Conservation (phyloP, 2,329 filamentous ascomycete species). For the Ophiostoma sp. region DNA sequence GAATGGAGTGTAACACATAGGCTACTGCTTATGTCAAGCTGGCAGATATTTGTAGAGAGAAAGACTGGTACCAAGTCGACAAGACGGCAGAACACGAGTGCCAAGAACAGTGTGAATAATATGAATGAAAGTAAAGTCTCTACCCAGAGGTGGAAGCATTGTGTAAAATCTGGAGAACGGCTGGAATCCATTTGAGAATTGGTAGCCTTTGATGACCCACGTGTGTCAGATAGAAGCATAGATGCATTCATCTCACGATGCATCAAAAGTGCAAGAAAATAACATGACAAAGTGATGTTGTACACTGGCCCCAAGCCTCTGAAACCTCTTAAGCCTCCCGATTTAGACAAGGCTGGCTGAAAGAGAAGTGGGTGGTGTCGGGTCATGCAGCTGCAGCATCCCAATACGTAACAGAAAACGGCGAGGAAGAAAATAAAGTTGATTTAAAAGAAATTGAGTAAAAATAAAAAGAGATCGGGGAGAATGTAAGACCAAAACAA, state of each 20-base stretch:
- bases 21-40: not conserved
- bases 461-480: not conserved
- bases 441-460: not conserved
- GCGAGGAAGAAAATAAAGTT: not conserved
- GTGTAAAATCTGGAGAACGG: too few relatives aligned
- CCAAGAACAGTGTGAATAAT: not conserved
- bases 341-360: constrained; percentile 11
- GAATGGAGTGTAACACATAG: not conserved
- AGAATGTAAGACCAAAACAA: not conserved
- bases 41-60: not conserved
- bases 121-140: not conserved
- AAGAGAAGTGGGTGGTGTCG: not conserved
- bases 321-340: not conserved
- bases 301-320: not conserved
- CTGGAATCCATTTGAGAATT: not conserved
- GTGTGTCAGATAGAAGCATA: not conserved
- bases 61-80: not conserved
- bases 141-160: too few relatives aligned
- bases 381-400: not conserved
- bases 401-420: constrained; percentile 5
- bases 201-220: not conserved
- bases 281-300: not conserved
- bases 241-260: not conserved
- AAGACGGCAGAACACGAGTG: constrained; percentile 11
- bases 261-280: not conserved